phyloP scores from a whole-genome alignment of 2,329 filamentous ascomycete species.

The Botrytis byssoidea region DNA sequence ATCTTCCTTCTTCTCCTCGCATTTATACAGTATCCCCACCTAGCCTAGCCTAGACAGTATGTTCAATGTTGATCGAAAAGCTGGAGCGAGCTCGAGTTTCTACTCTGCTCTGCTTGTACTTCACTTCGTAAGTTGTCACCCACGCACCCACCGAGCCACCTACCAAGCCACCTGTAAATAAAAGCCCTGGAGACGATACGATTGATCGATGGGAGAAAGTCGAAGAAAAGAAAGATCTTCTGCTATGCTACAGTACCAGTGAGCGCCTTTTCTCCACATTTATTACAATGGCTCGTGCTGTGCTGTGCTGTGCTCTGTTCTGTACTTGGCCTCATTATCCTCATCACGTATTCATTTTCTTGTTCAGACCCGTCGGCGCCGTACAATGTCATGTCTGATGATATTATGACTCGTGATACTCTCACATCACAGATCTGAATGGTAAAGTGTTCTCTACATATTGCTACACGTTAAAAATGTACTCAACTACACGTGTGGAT shows the following conservation, averaged over 20 bases:
- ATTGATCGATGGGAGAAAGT: neutral
- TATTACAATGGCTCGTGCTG: neutral
- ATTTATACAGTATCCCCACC: no score
- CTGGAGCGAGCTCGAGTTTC: neutral
- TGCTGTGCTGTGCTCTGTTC: neutral
- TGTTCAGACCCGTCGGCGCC: neutral
- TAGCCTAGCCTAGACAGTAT: no score
- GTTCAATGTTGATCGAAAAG: neutral
- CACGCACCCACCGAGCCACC: no score
- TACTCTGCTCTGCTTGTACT: no score
- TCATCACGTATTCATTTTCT: neutral
- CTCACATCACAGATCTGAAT: neutral
- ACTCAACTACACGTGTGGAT: neutral
- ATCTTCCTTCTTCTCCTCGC: no score
- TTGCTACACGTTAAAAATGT: neutral
- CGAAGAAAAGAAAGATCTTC: neutral
- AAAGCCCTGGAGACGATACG: no score
- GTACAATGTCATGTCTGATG: neutral
- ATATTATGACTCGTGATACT: neutral
- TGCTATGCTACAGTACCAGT: neutral
- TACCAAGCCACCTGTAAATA: neutral
- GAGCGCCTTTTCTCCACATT: neutral
- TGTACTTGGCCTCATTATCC: neutral
- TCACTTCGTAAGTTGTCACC: neutral
- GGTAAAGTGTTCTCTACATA: neutral